Percentiles rank a stretch among this genome's conserved stretches.
phyloP scores from a whole-genome alignment of 2,329 filamentous ascomycete genomes.

The Xylariaceae sp. region DNA sequence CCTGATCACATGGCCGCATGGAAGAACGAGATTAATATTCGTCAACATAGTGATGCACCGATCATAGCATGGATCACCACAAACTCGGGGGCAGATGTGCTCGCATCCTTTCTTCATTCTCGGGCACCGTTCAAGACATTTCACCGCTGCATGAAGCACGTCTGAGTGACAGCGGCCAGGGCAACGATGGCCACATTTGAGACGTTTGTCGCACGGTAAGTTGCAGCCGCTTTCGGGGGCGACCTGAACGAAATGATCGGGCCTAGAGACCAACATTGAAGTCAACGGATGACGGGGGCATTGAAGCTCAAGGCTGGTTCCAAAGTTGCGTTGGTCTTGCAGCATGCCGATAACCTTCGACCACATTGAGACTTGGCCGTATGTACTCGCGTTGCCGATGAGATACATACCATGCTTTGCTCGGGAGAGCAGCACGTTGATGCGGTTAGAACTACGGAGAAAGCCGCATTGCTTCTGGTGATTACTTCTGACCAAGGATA shows the following conservation, averaged over 20 bases:
- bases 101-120: constrained; percentile 49
- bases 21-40: constrained; percentile 39
- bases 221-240: constrained; percentile 69
- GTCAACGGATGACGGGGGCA: constrained; percentile 67
- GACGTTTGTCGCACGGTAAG: constrained; percentile 54
- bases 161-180: constrained; percentile 54
- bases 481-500: constrained; percentile 76
- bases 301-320: constrained; percentile 14
- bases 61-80: constrained; percentile 50
- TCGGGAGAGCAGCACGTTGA: constrained; percentile 72
- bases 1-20: constrained; percentile 50
- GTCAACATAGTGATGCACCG: constrained; percentile 45
- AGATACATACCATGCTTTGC: constrained; percentile 74
- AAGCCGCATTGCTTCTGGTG: constrained; percentile 64
- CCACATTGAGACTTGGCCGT: constrained; percentile 67
- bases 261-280: no score
- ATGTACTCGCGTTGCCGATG: constrained; percentile 69
- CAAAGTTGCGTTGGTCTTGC: constrained; percentile 51
- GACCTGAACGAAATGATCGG: constrained; percentile 48
- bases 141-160: constrained; percentile 52
- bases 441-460: constrained; percentile 67
- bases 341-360: constrained; percentile 61
- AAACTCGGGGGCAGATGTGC: constrained; percentile 51
- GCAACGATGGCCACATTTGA: constrained; percentile 57
- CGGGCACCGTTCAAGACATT: constrained; percentile 53